Percentiles rank a stretch among this genome's conserved stretches.
phyloP scores from a whole-genome alignment of 192 early-diverging fungal species.

The Coemansia sp. region DNA sequence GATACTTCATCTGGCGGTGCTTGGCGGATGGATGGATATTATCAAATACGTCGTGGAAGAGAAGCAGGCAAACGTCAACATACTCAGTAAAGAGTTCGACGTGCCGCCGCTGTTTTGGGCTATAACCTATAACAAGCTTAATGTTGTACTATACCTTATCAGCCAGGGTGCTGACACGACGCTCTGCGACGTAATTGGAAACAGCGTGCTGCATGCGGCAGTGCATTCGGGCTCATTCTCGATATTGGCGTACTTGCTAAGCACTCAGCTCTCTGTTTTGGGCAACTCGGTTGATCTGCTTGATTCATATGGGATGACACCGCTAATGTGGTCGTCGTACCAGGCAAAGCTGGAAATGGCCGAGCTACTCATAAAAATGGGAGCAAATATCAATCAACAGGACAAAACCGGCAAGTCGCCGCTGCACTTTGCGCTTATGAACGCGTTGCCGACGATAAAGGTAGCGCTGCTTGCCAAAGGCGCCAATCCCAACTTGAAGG shows the following conservation, averaged over 20 bases:
- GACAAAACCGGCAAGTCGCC: slow-evolving; percentile 80
- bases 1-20: slow-evolving; percentile 84
- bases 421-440: slow-evolving; percentile 88
- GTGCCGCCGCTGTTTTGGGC: slow-evolving; percentile 96
- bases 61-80: slow-evolving; percentile 70
- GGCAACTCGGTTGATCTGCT: slow-evolving; percentile 55
- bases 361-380: slow-evolving; percentile 67
- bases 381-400: slow-evolving; percentile 65
- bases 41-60: slow-evolving; percentile 77
- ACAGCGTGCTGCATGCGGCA: slow-evolving; percentile 86
- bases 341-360: slow-evolving; percentile 74
- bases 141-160: slow-evolving; percentile 70
- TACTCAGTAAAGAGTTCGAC: slow-evolving; percentile 69
- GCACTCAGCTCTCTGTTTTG: slow-evolving; percentile 66
- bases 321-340: slow-evolving; percentile 95
- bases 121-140: slow-evolving; percentile 68
- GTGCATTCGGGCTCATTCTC: slow-evolving; percentile 81
- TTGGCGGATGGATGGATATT: slow-evolving; percentile 69
- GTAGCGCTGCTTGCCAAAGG: slow-evolving; percentile 74
- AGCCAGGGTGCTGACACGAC: slow-evolving; percentile 76
- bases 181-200: slow-evolving; percentile 79
- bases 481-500: slow-evolving; percentile 63
- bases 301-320: slow-evolving; percentile 80
- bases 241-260: slow-evolving; percentile 73
- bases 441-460: slow-evolving; percentile 56